Percentiles rank a stretch among this genome's conserved stretches.
Conservation (phyloP, 2,329 filamentous ascomycete species). For the Xylaria sp. region DNA sequence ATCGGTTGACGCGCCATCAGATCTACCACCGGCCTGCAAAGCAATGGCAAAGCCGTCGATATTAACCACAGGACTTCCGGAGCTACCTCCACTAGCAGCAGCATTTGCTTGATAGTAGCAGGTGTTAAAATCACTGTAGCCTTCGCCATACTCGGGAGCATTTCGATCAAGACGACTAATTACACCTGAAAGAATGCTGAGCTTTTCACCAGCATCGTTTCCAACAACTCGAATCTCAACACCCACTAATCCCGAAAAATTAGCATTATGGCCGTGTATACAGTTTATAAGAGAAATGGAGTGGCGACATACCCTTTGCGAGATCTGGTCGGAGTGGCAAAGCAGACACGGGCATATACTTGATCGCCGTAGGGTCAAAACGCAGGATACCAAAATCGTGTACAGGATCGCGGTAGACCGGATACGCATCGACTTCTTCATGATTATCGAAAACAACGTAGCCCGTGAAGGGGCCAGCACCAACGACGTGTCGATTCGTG, state of each 20-base stretch:
- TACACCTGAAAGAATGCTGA: conserved; percentile 96
- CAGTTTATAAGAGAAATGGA: not conserved
- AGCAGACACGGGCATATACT: conserved; percentile 92
- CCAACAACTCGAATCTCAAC: conserved; percentile 96
- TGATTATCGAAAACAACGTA: conserved; percentile 99
- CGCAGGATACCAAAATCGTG: conserved; percentile 98
- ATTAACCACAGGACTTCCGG: conserved; percentile 97
- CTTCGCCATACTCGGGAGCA: conserved; percentile 96
- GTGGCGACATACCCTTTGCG: conserved; percentile 66
- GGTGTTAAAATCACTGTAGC: conserved; percentile 96
- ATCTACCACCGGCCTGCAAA: conserved; percentile 90
- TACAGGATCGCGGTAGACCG: conserved; percentile 96
- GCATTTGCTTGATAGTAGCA: conserved; percentile 98
- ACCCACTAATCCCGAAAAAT: conserved; percentile 68
- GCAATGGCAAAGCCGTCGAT: conserved; percentile 93
- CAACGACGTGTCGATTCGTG: conserved; percentile 93
- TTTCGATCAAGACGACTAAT: conserved; percentile 97
- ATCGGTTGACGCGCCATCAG: conserved; percentile 95
- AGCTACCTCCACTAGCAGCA: conserved; percentile 95
- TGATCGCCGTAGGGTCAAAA: conserved; percentile 95
- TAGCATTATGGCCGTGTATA: conserved; percentile 17
- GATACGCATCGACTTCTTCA: conserved; percentile 94
- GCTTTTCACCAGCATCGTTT: conserved; percentile 98
- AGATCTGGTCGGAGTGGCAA: conserved; percentile 85
- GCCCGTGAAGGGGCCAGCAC: conserved; percentile 95